Conservation (phyloP, 2,329 filamentous ascomycete species). For the Penicillium sp. region DNA sequence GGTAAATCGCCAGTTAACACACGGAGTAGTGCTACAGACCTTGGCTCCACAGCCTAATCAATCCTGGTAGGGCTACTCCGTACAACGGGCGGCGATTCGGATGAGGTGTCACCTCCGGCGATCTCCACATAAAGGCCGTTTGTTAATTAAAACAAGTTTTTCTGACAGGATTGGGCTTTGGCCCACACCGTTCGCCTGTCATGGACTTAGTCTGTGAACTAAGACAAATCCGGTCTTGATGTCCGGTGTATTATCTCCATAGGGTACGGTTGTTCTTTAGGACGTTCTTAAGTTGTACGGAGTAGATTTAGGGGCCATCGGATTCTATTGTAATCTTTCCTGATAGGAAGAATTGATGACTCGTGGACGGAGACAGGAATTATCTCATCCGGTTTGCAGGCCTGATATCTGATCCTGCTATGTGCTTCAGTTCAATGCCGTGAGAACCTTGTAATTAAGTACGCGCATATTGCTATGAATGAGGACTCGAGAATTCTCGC, state of each 20-base stretch:
- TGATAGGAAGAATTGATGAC: no score
- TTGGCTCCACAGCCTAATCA: no score
- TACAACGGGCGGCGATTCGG: no score
- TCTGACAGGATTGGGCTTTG: no score
- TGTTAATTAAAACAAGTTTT: no score
- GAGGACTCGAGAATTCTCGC: not conserved
- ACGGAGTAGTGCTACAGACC: no score
- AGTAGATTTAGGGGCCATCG: not conserved
- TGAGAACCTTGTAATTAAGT: no score
- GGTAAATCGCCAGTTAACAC: not conserved
- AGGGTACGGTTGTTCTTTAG: not conserved
- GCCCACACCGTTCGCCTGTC: not conserved
- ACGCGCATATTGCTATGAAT: not conserved
- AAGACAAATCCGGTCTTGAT: not conserved
- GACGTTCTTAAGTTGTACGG: not conserved
- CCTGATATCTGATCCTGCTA: not conserved
- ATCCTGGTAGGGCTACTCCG: no score
- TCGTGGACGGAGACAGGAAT: not conserved
- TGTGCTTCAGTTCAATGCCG: not conserved
- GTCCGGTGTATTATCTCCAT: not conserved
- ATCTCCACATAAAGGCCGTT: no score
- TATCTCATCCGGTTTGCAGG: not conserved
- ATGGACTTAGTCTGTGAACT: not conserved
- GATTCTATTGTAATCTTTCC: not conserved
- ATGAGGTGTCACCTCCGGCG: no score